Percentiles rank a stretch among this genome's conserved stretches.
Conservation (phyloP, 2,329 filamentous ascomycete species). For the Fusarium irregulare region DNA sequence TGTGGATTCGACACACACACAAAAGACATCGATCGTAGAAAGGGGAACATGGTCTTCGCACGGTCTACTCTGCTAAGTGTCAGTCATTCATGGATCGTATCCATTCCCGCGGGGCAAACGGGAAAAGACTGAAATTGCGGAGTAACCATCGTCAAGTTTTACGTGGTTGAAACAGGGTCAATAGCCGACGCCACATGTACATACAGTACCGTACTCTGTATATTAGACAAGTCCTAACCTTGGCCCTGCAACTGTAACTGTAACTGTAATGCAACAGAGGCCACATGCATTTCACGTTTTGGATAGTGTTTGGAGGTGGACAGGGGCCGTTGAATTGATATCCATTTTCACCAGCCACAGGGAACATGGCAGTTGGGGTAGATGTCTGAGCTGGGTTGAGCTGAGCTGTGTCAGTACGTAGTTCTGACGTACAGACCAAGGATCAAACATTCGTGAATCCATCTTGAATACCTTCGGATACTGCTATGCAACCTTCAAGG, state of each 20-base stretch:
- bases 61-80: constrained; percentile 28
- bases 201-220: not conserved
- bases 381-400: not conserved
- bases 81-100: constrained; percentile 7
- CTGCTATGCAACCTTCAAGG: not conserved
- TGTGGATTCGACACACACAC: constrained; percentile 14
- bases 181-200: constrained; percentile 45
- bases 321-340: not conserved
- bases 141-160: constrained; percentile 44
- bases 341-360: not conserved
- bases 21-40: constrained; percentile 1
- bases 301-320: constrained; percentile 7
- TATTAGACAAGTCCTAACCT: not conserved
- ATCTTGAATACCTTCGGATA: not conserved
- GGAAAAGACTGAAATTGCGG: constrained; percentile 42
- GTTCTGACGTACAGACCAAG: not conserved
- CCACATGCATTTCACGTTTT: constrained; percentile 24
- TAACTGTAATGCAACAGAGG: not conserved
- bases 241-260: not conserved
- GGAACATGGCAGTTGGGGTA: not conserved
- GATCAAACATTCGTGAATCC: not conserved
- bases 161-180: constrained; percentile 39
- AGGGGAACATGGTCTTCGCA: constrained; percentile 37
- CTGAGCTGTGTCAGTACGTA: not conserved
- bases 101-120: constrained; percentile 24